Evolutionary conservation across 2,329 filamentous ascomycete species (phyloP), one percentile per base, ranked within the genome.

Genomic region (Leptographium wingfieldii): DNA sequence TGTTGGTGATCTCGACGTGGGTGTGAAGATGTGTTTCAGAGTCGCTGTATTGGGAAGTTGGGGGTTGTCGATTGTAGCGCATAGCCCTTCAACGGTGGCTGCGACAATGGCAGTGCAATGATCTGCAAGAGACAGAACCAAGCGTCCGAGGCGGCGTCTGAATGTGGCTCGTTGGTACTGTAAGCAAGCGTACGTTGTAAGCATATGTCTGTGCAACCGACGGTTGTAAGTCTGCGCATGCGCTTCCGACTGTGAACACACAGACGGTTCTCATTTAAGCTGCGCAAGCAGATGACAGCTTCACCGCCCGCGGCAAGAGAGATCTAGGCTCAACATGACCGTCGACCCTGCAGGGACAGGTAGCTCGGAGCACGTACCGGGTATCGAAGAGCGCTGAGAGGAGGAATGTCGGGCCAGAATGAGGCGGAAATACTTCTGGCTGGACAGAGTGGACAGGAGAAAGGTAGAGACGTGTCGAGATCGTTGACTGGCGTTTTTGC

Each of bases 1-100:
- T 52, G 48, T 22, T 27, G 48, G 48, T 51, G 48, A 51, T 27
- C 4, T 14, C 19, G 43, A 25, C 9, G 49, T 6, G 31, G 52
- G 16, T 29, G 31, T 33, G 31, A 35, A 61, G 62, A 64, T 63
- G 57, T 67, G 69, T 71, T 71, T 71, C 70, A 70, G 69, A 61
- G 63, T 64, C 60, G 66, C 65, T 59, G 69, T 70, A 69, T 69
- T 68, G 68, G 66, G 66, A 69, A 70, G 69, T 68, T 66, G 64
- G 57, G 58, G 59, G 60, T 60, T 58, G 22, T 40, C 22, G 48
- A 14, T 29, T 43, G 56, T 29, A 9, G 56, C 22, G 49, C 48
- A 58, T 56, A 33, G 12, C 22, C 12, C 12, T 19, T 35, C 43
- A 9, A 35, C 3, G 40, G 19, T 29, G 55, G 46, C 12, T 7